Percentiles rank a stretch among this genome's conserved stretches.
Conservation (phyloP, 257 asterid genomes). For the Marsdenia floribunda region DNA sequence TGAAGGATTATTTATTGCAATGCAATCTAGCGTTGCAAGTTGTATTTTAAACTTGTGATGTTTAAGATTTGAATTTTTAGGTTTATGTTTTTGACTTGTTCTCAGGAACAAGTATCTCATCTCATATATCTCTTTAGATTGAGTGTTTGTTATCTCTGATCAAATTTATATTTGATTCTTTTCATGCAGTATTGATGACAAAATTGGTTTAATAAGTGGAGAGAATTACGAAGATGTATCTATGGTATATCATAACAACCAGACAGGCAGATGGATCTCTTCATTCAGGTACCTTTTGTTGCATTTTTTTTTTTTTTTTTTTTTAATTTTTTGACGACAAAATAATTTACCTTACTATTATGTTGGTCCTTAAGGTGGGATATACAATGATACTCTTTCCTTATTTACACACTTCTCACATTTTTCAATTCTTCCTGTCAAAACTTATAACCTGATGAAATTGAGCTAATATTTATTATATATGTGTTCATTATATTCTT, state of each 20-base stretch:
- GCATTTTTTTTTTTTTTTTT: neutral
- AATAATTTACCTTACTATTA: neutral
- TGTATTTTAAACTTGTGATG: neutral
- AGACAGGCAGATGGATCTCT: slow-evolving; percentile 73
- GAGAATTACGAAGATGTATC: slow-evolving; percentile 54
- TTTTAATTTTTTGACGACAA: neutral
- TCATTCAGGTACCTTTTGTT: slow-evolving; percentile 50
- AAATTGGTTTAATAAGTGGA: slow-evolving; percentile 62
- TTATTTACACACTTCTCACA: neutral
- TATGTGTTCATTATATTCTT: too few relatives aligned
- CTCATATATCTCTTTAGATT: neutral
- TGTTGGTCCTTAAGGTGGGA: neutral
- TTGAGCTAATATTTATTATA: neutral
- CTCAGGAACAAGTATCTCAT: neutral
- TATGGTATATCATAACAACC: slow-evolving; percentile 59
- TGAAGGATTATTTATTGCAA: neutral
- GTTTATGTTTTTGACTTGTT: neutral
- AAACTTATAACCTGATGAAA: neutral
- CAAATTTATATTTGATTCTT: slow-evolving; percentile 14
- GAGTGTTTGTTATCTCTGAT: neutral
- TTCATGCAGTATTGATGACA: slow-evolving; percentile 58
- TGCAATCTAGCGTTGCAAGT: neutral
- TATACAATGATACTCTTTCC: neutral
- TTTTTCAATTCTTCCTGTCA: too few relatives aligned
- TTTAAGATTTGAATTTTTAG: neutral